Percentiles rank a stretch among this genome's conserved stretches.
Conservation (phyloP, 129 eudicot species). For the Sambucus nigra region DNA sequence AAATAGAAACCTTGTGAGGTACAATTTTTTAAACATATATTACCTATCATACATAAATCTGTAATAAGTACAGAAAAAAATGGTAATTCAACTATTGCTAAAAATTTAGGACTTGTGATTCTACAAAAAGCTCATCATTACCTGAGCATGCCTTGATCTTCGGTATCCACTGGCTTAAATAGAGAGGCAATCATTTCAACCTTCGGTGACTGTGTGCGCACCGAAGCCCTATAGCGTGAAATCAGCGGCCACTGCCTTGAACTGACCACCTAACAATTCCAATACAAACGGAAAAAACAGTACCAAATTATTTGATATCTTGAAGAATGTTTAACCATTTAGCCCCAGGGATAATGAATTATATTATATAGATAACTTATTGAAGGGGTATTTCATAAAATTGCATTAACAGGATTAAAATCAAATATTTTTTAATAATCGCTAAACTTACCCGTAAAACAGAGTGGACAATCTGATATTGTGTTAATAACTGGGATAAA, state of each 20-base stretch:
- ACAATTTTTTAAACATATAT: neutral
- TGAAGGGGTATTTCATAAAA: no score
- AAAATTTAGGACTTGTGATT: neutral
- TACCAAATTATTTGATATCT: neutral
- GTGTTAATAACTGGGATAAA: no score
- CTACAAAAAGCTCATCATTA: slow-evolving; percentile 2
- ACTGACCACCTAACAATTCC: slow-evolving; percentile 50
- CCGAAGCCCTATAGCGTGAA: slow-evolving; percentile 60
- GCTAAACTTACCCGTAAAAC: no score
- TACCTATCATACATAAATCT: neutral
- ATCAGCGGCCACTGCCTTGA: slow-evolving; percentile 71
- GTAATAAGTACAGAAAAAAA: neutral
- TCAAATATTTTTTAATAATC: no score
- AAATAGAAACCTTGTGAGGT: neutral
- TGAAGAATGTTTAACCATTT: no score
- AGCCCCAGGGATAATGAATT: no score
- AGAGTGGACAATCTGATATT: no score
- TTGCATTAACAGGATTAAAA: no score
- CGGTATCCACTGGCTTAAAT: slow-evolving; percentile 34
- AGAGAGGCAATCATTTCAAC: slow-evolving; percentile 64
- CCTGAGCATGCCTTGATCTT: slow-evolving; percentile 77
- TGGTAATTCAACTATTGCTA: neutral
- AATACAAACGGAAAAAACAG: neutral
- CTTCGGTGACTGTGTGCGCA: slow-evolving; percentile 66
- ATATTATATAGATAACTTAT: no score